These are phyloP conservation scores for Eutrema heterophyllum DNA, from an alignment of 345 rosid species.

Conservation along the genomic window DNA sequence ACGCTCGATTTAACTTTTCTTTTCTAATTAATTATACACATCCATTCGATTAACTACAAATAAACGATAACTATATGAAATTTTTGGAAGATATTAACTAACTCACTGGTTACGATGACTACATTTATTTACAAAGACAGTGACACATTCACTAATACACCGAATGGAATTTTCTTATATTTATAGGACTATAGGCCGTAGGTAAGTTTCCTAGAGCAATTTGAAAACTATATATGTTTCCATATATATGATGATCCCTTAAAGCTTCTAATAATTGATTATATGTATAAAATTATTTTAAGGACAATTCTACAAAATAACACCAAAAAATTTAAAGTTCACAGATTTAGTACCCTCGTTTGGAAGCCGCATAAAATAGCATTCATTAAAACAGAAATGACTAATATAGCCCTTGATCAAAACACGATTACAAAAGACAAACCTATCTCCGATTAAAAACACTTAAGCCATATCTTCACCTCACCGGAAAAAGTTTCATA, in stretches of 20 bases:
- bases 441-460: too few relatives aligned
- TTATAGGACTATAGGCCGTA: constrained; percentile 12
- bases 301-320: too few relatives aligned
- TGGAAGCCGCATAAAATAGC: too few relatives aligned
- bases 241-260: constrained; percentile 9
- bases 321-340: too few relatives aligned
- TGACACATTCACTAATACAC: constrained; percentile 5
- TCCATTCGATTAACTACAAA: neutral
- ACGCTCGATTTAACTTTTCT: neutral
- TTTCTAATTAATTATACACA: neutral
- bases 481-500: too few relatives aligned
- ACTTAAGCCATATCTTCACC: too few relatives aligned
- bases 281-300: neutral
- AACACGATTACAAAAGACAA: too few relatives aligned
- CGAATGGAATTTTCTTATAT: neutral
- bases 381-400: too few relatives aligned
- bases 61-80: neutral
- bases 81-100: constrained; percentile 1
- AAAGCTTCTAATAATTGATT: neutral
- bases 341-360: too few relatives aligned
- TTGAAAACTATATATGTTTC: neutral
- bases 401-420: too few relatives aligned
- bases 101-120: neutral
- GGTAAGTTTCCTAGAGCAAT: constrained; percentile 1
- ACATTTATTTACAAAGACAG: neutral